These are phyloP conservation scores for Chenopodium album DNA, from an alignment of 148 eudicot species.

Conservation along the genomic window DNA sequence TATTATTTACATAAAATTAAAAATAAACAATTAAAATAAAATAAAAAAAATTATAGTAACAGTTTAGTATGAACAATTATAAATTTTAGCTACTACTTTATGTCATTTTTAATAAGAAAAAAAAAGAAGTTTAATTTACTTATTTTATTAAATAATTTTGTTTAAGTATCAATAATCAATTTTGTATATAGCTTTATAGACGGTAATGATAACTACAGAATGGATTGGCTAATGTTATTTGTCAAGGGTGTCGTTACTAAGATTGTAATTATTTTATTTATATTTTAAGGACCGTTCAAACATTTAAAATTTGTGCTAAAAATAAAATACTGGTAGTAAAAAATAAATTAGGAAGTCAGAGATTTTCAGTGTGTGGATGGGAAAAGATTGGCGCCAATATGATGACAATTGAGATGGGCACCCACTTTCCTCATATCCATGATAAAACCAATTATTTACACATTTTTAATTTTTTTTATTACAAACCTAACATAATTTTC, in stretches of 20 bases:
- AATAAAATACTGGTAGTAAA: neutral
- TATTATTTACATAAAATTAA: too few relatives aligned
- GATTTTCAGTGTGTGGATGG: conserved; percentile 14
- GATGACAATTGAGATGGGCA: conserved; percentile 20
- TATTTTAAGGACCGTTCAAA: neutral
- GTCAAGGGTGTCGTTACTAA: neutral
- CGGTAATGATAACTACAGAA: neutral
- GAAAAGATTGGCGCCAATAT: conserved; percentile 16
- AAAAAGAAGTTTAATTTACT: too few relatives aligned
- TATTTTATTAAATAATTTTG: too few relatives aligned
- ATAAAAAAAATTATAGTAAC: too few relatives aligned
- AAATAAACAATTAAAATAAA: too few relatives aligned
- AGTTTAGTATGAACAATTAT: too few relatives aligned
- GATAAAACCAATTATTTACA: neutral
- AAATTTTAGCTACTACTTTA: too few relatives aligned
- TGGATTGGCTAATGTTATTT: neutral
- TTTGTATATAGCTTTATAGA: neutral
- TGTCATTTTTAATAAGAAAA: too few relatives aligned
- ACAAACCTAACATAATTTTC: too few relatives aligned
- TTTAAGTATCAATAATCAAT: too few relatives aligned
- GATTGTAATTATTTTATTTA: neutral
- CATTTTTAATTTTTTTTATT: too few relatives aligned
- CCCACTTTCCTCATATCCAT: conserved; percentile 19
- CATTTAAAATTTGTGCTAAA: neutral
- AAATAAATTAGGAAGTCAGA: neutral